Evolutionary conservation across 352 stramenopile genomes (phyloP).

Genomic region (Detonula confervacea): DNA sequence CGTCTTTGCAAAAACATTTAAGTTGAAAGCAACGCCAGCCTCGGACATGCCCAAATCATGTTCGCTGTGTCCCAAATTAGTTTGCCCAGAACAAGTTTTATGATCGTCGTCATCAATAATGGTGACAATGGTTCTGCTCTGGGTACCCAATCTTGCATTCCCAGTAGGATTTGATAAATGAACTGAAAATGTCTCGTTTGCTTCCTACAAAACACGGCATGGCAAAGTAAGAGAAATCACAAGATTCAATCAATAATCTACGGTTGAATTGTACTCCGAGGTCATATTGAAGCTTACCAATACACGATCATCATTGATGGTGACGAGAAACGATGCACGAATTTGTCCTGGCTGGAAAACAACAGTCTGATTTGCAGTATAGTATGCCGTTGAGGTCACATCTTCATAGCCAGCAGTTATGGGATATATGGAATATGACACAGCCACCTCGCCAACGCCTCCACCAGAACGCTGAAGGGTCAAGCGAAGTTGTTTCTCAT

Average conservation of each 20-base stretch:
- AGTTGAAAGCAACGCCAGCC: constrained; percentile 35
- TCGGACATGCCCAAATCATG: constrained; percentile 25
- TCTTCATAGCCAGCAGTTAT: constrained; percentile 86
- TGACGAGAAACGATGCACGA: constrained; percentile 89
- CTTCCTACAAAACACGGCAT: no score
- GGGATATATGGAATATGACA: constrained; percentile 89
- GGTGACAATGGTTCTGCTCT: constrained; percentile 62
- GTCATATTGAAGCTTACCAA: constrained; percentile 39
- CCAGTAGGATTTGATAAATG: constrained; percentile 52
- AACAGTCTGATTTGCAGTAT: constrained; percentile 88
- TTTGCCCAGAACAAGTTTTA: constrained; percentile 32
- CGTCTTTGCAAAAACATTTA: constrained; percentile 39
- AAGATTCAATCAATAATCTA: no score
- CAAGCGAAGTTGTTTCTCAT: constrained; percentile 85
- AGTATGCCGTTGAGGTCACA: constrained; percentile 88
- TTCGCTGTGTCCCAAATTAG: constrained; percentile 13
- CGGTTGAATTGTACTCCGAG: no score
- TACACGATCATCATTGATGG: constrained; percentile 91
- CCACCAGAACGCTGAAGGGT: constrained; percentile 89
- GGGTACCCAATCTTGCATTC: constrained; percentile 56
- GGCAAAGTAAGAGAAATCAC: background rate
- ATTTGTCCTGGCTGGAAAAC: constrained; percentile 87
- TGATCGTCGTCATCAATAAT: constrained; percentile 80
- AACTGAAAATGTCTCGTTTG: constrained; percentile 62
- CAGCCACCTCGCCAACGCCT: constrained; percentile 84